These are phyloP conservation scores for Nicotiana noctiflora DNA, from an alignment of 257 asterid species.

Conservation along the genomic window DNA sequence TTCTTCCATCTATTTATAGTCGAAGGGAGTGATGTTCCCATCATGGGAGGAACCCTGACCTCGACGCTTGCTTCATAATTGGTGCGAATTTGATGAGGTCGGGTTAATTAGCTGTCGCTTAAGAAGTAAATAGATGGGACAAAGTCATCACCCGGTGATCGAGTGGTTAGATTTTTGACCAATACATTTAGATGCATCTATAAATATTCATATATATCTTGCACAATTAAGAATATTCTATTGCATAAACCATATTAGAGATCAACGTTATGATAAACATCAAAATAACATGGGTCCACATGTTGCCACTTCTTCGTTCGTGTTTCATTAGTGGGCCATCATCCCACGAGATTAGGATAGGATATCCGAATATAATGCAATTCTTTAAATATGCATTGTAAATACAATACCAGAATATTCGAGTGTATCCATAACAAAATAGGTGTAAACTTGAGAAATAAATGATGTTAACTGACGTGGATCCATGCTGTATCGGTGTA, in stretches of 20 bases:
- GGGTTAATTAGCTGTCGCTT: too few relatives aligned
- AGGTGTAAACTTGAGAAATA: conserved; percentile 14
- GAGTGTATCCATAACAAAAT: conserved; percentile 51
- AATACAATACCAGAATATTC: conserved; percentile 36
- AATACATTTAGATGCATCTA: too few relatives aligned
- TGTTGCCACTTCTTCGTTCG: not conserved
- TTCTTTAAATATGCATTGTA: not conserved
- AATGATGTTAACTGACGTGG: conserved; percentile 64
- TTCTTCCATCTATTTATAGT: too few relatives aligned
- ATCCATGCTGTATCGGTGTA: conserved; percentile 42
- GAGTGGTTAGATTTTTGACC: too few relatives aligned
- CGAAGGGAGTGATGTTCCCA: too few relatives aligned
- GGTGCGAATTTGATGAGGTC: too few relatives aligned
- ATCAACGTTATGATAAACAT: not conserved
- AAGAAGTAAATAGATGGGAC: too few relatives aligned
- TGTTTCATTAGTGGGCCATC: not conserved
- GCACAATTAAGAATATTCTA: too few relatives aligned
- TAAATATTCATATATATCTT: too few relatives aligned
- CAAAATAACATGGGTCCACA: not conserved
- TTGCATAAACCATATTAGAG: not conserved
- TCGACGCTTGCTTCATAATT: too few relatives aligned
- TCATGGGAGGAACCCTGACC: too few relatives aligned
- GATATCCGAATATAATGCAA: not conserved
- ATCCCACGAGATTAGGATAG: not conserved
- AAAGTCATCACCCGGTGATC: too few relatives aligned